A percentile compares a stretch with the other conserved stretches of the same genome.
Conservation (phyloP, 2,329 filamentous ascomycete genomes). For the Aspergillus brasiliensis region DNA sequence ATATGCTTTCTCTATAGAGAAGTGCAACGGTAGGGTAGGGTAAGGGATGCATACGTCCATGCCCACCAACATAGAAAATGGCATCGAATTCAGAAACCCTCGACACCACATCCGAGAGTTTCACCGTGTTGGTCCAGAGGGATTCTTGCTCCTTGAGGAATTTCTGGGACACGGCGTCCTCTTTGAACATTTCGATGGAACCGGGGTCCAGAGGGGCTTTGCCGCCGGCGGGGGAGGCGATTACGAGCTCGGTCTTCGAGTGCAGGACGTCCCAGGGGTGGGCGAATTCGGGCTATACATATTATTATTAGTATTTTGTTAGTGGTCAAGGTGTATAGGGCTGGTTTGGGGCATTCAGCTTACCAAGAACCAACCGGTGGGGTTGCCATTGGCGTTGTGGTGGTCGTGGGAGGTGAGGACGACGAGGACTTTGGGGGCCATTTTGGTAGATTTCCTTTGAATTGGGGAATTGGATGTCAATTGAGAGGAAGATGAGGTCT, state of each 20-base stretch:
- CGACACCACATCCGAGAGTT: constrained; percentile 59
- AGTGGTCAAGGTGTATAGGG: neutral
- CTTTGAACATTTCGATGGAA: constrained; percentile 58
- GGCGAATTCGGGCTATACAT: constrained; percentile 58
- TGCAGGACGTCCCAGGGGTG: constrained; percentile 64
- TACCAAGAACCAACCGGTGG: constrained; percentile 73
- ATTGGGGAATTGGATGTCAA: neutral
- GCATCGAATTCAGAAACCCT: constrained; percentile 65
- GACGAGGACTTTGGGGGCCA: constrained; percentile 64
- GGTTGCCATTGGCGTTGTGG: constrained; percentile 46
- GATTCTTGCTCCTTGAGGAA: constrained; percentile 60
- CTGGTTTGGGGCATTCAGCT: constrained; percentile 2
- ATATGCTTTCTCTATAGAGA: neutral
- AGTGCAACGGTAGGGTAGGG: neutral
- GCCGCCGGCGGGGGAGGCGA: constrained; percentile 66
- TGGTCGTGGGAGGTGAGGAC: constrained; percentile 66
- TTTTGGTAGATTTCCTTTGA: constrained; percentile 17
- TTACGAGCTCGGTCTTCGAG: constrained; percentile 55
- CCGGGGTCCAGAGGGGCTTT: constrained; percentile 62
- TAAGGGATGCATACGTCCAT: constrained; percentile 52
- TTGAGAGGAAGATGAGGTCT: neutral
- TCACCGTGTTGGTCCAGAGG: constrained; percentile 66
- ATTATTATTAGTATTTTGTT: too few relatives aligned
- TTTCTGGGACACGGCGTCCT: constrained; percentile 52
- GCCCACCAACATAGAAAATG: constrained; percentile 61